phyloP scores from a whole-genome alignment of 129 eudicot species.

The Lonicera japonica region DNA sequence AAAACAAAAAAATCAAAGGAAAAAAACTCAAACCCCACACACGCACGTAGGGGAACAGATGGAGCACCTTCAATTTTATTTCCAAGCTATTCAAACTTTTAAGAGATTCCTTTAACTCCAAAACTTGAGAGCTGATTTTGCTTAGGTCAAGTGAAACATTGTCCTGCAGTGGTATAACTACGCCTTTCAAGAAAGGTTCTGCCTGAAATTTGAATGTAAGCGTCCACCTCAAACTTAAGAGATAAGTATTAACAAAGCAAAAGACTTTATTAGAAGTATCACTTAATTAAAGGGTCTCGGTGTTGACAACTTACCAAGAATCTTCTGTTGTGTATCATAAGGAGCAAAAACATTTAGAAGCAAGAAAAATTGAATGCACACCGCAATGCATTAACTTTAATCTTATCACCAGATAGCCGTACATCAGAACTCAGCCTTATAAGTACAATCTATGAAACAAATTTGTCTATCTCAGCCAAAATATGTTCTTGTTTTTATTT shows the following conservation, averaged over 20 bases:
- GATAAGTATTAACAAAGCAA: background rate
- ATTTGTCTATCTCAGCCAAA: no score
- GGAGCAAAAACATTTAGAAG: no score
- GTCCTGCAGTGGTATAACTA: conserved; percentile 58
- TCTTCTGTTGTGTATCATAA: no score
- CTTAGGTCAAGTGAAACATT: conserved; percentile 22
- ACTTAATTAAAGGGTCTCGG: no score
- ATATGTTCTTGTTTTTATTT: no score
- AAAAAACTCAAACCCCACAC: background rate
- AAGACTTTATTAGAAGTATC: background rate
- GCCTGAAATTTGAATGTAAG: conserved; percentile 42
- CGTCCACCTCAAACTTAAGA: background rate
- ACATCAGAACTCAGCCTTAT: no score
- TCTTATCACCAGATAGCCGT: no score
- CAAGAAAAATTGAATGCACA: no score
- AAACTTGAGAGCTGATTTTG: conserved; percentile 38
- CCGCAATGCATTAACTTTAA: no score
- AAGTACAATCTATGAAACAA: no score
- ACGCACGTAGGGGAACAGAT: background rate
- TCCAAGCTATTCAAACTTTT: conserved; percentile 59
- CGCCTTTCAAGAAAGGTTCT: conserved; percentile 63
- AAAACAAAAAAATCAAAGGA: no score
- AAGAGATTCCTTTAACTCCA: conserved; percentile 50
- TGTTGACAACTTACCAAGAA: no score
- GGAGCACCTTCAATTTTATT: conserved; percentile 63